Base-by-base conservation (phyloP, 345 rosid genomes). In the Pseudoturritis turrita region DNA sequence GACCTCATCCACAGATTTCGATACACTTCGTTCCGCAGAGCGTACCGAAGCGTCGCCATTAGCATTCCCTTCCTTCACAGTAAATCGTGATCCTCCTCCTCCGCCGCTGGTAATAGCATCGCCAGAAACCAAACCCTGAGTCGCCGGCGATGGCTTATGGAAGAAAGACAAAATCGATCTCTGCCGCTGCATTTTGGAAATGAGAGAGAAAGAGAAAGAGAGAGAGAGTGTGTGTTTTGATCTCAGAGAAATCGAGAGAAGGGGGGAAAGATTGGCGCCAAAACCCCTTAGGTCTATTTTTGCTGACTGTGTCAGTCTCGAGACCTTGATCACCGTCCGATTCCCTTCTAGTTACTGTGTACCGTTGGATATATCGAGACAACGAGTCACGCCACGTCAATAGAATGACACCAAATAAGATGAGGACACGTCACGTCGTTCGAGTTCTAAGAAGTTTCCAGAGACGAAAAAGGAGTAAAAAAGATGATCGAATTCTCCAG, bases 121-220 rank as follows among this genome's bases (percentile, higher is more conserved):
- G 28, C 73, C 83, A 6, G 53, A 2, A 47, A 62, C 75, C 44
- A 80, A 74, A 57, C 33, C 55, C 67, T 71, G 75, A 41, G 53
- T 74, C 56, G 76, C 87, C 77, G 85, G 54, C 64, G 85, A 76
- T 3, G 88, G 91, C 51, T 81, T 84, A 47, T 78, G 86, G 66
- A 90, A 81, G 84, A 89, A 90, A 15, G 97, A 87, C 54, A 81
- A 69, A 70, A 93, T 90, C 35, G 92, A 86, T 74, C 59, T 85
- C 80, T 90, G 97, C 17, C 96, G 90, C 82, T 83, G 91, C 98
- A 92, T 92, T 77, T 81, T 73, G 55, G 49, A 46, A 54, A 10
- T 43, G 41, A 5, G n/a, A 33, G 41, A 6, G 28, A 14, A 46
- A 1, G 58, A 26, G 33, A 43, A 33, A 41, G 61, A 44, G 31